A percentile compares a stretch with the other conserved stretches of the same genome.
Conservation (phyloP, 805 yeast species). For the Candida alai region DNA sequence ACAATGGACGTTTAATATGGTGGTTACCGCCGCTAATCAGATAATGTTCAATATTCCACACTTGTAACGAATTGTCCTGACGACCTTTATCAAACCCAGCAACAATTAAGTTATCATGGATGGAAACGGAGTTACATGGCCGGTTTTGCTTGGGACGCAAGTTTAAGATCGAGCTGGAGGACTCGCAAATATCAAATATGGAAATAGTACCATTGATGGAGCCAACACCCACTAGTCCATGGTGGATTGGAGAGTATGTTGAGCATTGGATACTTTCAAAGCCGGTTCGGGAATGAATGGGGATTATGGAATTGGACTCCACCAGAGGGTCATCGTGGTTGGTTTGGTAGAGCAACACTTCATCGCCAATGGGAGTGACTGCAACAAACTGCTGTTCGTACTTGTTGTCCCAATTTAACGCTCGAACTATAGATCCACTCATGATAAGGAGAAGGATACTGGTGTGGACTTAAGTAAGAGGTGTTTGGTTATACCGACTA, state of each 20-base stretch:
- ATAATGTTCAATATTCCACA: slow-evolving; percentile 75
- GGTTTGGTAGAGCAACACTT: slow-evolving; percentile 62
- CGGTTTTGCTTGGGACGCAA: slow-evolving; percentile 63
- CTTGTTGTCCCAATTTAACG: slow-evolving; percentile 57
- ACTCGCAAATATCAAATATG: slow-evolving; percentile 53
- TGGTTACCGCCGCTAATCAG: slow-evolving; percentile 44
- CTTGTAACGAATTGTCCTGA: slow-evolving; percentile 69
- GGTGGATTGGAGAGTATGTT: slow-evolving; percentile 51
- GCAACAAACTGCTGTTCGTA: slow-evolving; percentile 58
- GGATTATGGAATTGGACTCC: slow-evolving; percentile 49
- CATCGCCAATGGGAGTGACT: slow-evolving; percentile 78
- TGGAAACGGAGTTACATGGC: slow-evolving; percentile 71
- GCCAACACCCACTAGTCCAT: slow-evolving; percentile 71
- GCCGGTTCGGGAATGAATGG: slow-evolving; percentile 53
- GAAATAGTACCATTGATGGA: slow-evolving; percentile 65
- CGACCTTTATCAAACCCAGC: slow-evolving; percentile 77
- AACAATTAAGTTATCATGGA: slow-evolving; percentile 60
- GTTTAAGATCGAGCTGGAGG: slow-evolving; percentile 32
- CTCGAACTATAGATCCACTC: slow-evolving; percentile 61
- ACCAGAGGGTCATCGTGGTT: slow-evolving; percentile 41
- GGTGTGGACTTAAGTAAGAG: too few species aligned
- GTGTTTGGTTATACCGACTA: too few species aligned
- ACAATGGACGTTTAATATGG: slow-evolving; percentile 49
- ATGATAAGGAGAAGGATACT: slow-evolving; percentile 31
- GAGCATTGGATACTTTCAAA: slow-evolving; percentile 67